A percentile compares a stretch with the other conserved stretches of the same genome.
These are phyloP conservation scores for Blastocystis sp. DNA, from an alignment of 352 stramenopile species.

Conservation along the genomic window DNA sequence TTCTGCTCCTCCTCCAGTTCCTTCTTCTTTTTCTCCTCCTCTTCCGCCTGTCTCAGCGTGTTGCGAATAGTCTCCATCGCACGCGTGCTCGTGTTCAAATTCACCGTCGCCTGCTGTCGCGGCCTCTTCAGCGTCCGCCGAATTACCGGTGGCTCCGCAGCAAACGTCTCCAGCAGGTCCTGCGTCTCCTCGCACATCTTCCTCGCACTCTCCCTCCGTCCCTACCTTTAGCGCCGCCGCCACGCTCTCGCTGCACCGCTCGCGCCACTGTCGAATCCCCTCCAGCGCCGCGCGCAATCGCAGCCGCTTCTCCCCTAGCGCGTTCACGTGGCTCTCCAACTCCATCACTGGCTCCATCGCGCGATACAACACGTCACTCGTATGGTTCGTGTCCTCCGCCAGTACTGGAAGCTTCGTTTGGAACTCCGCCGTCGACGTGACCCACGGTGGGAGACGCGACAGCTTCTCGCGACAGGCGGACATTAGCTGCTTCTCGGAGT, in stretches of 20 bases:
- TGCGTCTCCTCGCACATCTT: neutral
- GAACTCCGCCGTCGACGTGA: neutral
- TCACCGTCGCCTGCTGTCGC: neutral
- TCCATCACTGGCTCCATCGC: constrained; percentile 12
- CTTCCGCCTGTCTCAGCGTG: neutral
- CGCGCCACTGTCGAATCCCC: neutral
- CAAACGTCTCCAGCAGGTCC: neutral
- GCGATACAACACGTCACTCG: constrained; percentile 1
- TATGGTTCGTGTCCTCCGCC: neutral
- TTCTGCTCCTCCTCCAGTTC: neutral
- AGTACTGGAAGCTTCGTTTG: neutral
- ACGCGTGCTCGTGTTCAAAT: neutral
- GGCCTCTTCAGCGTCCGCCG: neutral
- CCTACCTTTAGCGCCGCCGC: neutral
- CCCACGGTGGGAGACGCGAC: neutral
- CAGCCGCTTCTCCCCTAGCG: neutral
- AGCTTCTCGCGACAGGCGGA: neutral
- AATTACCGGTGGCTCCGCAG: neutral
- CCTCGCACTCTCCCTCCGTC: neutral
- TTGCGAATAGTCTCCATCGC: constrained; percentile 5
- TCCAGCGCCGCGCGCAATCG: neutral
- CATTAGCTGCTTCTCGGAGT: neutral
- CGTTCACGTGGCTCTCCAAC: constrained; percentile 9
- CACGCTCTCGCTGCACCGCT: neutral
- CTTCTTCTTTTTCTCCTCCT: constrained; percentile 12